A percentile compares a stretch with the other conserved stretches of the same genome.
Conservation (phyloP, 768 basidiomycete species). For the Imleria badia region DNA sequence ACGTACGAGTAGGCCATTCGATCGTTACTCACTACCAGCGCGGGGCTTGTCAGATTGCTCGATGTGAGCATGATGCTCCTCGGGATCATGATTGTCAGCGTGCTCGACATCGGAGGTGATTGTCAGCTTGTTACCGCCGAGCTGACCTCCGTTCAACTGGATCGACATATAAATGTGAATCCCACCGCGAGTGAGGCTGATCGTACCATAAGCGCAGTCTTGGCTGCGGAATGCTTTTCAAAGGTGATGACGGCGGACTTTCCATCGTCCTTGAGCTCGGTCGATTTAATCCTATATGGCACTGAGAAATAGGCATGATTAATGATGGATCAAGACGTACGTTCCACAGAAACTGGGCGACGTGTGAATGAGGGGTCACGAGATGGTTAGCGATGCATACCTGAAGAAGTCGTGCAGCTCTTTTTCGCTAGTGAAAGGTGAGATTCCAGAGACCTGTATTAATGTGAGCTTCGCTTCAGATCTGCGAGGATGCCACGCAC, state of each 20-base stretch:
- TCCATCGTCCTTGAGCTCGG: constrained; percentile 51
- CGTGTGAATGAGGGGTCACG: constrained; percentile 1
- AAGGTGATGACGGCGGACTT: constrained; percentile 73
- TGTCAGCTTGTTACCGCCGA: constrained; percentile 67
- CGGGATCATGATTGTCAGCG: constrained; percentile 48
- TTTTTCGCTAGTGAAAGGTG: constrained; percentile 60
- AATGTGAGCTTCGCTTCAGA: background rate
- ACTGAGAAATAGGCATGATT: constrained; percentile 2
- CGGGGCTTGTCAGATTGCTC: constrained; percentile 92
- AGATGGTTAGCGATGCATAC: constrained; percentile 40
- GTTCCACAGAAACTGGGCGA: constrained; percentile 79
- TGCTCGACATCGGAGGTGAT: constrained; percentile 72
- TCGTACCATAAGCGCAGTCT: constrained; percentile 79
- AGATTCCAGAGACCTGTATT: constrained; percentile 67
- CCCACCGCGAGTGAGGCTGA: too few species aligned
- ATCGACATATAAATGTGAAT: background rate
- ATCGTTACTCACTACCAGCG: constrained; percentile 61
- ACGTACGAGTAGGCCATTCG: background rate
- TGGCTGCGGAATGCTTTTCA: constrained; percentile 79
- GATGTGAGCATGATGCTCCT: constrained; percentile 41
- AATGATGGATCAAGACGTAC: constrained; percentile 36
- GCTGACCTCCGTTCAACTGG: constrained; percentile 70
- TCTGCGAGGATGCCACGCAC: constrained; percentile 30
- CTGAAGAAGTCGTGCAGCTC: constrained; percentile 81
- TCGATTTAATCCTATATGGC: constrained; percentile 55